These are phyloP conservation scores for Chaetomium globosum DNA, from an alignment of 2,329 filamentous ascomycete species.

Conservation along the genomic window DNA sequence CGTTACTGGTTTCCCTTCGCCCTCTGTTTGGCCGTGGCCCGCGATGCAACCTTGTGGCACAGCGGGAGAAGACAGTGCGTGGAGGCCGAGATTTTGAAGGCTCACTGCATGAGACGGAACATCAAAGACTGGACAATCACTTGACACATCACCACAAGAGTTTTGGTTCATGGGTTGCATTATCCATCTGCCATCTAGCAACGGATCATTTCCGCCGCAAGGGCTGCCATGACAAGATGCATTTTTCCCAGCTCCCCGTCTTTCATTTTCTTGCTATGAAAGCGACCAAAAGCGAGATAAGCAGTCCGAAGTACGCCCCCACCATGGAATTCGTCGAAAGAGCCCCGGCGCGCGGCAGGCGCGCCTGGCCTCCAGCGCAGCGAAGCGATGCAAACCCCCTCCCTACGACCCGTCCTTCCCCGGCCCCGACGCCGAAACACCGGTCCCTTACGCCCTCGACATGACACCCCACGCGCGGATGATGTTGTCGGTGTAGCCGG, in stretches of 20 bases:
- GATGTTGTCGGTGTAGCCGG: slow-evolving; percentile 99
- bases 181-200: slow-evolving; percentile 35
- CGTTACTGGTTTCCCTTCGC: too few relatives aligned
- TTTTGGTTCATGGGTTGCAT: slow-evolving; percentile 37
- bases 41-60: background rate
- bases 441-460: slow-evolving; percentile 73
- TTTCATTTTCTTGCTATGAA: slow-evolving; percentile 38
- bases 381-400: slow-evolving; percentile 34
- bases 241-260: slow-evolving; percentile 38
- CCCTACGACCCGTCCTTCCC: slow-evolving; percentile 25
- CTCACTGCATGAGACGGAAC: background rate
- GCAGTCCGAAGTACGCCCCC: slow-evolving; percentile 43
- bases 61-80: background rate
- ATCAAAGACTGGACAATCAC: background rate
- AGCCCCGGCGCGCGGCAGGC: slow-evolving; percentile 31
- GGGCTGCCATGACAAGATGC: slow-evolving; percentile 30
- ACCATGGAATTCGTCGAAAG: slow-evolving; percentile 41
- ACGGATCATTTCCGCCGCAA: slow-evolving; percentile 25
- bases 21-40: too few relatives aligned
- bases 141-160: background rate
- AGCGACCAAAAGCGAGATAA: slow-evolving; percentile 43
- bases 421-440: slow-evolving; percentile 30
- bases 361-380: slow-evolving; percentile 31
- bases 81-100: too few relatives aligned
- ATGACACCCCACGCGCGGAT: slow-evolving; percentile 98